A percentile compares a stretch with the other conserved stretches of the same genome.
Conservation (phyloP, 371 early-diverging fungal species). For the Coemansia sp. region DNA sequence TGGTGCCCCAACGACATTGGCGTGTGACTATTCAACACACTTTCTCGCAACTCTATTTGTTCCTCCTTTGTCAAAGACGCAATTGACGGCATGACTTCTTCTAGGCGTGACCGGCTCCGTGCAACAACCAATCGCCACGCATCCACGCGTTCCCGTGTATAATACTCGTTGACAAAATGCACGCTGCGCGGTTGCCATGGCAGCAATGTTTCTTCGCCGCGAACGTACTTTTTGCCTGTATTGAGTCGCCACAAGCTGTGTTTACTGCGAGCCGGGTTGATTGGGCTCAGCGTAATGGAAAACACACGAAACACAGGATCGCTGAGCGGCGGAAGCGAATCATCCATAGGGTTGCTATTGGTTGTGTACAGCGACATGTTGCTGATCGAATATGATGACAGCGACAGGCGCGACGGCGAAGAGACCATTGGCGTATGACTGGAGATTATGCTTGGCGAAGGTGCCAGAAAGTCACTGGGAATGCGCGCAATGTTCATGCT, state of each 20-base stretch:
- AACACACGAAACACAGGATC: conserved; percentile 37
- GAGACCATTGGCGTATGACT: neutral
- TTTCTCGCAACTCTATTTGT: neutral
- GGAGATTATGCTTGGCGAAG: neutral
- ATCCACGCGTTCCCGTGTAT: conserved; percentile 21
- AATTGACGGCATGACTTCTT: conserved; percentile 5
- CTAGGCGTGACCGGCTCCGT: conserved; percentile 22
- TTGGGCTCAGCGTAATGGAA: conserved; percentile 28
- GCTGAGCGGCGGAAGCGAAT: conserved; percentile 8
- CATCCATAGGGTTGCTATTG: neutral
- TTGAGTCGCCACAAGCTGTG: conserved; percentile 73
- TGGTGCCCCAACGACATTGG: conserved; percentile 9
- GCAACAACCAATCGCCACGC: conserved; percentile 37
- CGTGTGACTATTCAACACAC: neutral
- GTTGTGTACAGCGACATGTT: neutral
- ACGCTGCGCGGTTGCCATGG: conserved; percentile 77
- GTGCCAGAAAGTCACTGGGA: conserved; percentile 1
- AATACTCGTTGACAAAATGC: conserved; percentile 65
- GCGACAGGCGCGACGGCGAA: neutral
- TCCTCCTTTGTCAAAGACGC: neutral
- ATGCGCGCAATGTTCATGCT: conserved; percentile 6
- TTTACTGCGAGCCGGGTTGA: neutral
- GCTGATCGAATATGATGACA: neutral
- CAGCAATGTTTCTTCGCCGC: conserved; percentile 80
- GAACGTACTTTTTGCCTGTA: conserved; percentile 73